Evolutionary conservation across 1,284 basidiomycete species (phyloP), one percentile per base, ranked within the genome.

Genomic region (Microbotryum lychnidis-dioicae): DNA sequence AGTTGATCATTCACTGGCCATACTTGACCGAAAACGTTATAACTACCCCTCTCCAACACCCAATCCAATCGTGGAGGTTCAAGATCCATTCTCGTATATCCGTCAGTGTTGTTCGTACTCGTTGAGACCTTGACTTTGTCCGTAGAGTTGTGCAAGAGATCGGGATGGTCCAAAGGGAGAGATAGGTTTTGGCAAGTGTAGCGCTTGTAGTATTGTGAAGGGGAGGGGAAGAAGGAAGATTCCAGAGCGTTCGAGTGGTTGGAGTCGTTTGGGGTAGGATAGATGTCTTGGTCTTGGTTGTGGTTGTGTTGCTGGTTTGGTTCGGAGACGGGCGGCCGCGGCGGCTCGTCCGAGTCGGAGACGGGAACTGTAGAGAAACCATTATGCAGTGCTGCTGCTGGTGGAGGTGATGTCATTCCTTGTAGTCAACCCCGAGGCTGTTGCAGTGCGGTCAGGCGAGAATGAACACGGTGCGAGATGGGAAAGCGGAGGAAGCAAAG

Each of bases 51-150:
- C 53, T 71, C 66, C 16, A 72, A 60, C 27, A 75, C 66, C 69
- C 72, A 71, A 44, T 73, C 73, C 12, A 68, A 63, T 18, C 73
- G 65, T 2, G 74, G 74, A 54, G 68, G 71, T 50, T 73, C 71
- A 2, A 75, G 54, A 23, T 72, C 70, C 10, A 49, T 56, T 58
- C 50, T 54, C 18, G 18, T 58, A 61, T 51, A 69, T 3, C 8
- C n/a, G 1, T 57, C 60, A 23, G 53, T 50, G 5, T 57, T 49
- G 1, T 57, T 31, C 31, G 8, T 9, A 31, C 9, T 31, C 9
- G 8, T 31, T 9, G 31, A 31, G 31, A 1, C 31, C 31, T 10
- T 31, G 31, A 9, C 31, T 8, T 31, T 56, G 21, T 62, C 55
- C 14, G 10, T 1, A 1, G 44, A 10, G 47, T 56, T 50, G 54